These are phyloP conservation scores for Trichoderma erinaceum DNA, from an alignment of 495 filamentous ascomycete genomes.

Conservation along the genomic window DNA sequence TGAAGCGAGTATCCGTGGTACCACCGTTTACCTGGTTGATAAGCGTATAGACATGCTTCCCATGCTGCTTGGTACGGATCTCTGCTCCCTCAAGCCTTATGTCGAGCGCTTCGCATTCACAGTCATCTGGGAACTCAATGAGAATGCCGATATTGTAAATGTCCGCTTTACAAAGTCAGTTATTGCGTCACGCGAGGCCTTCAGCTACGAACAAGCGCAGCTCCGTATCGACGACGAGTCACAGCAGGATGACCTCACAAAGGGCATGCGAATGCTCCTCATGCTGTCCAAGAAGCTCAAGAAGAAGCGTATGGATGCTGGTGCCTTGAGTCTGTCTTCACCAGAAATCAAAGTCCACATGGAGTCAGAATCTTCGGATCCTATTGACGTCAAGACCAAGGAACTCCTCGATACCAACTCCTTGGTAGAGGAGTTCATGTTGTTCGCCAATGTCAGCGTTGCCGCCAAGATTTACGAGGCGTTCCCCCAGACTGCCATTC, in stretches of 20 bases:
- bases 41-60: constrained; percentile 99
- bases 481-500: constrained; percentile 90
- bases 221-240: constrained; percentile 82
- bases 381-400: constrained; percentile 93
- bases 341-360: constrained; percentile 92
- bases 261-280: constrained; percentile 82
- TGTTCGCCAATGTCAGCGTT: constrained; percentile 93
- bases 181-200: constrained; percentile 95
- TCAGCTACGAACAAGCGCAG: constrained; percentile 95
- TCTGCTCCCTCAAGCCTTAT: constrained; percentile 95
- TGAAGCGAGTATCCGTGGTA: constrained; percentile 88
- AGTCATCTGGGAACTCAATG: constrained; percentile 84
- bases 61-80: constrained; percentile 86
- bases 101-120: constrained; percentile 97
- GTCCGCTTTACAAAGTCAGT: constrained; percentile 90
- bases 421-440: constrained; percentile 97
- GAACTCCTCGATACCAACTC: constrained; percentile 92
- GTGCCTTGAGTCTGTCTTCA: constrained; percentile 87
- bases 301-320: constrained; percentile 92
- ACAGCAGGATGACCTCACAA: constrained; percentile 79
- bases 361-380: constrained; percentile 92
- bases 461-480: constrained; percentile 78
- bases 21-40: constrained; percentile 95
- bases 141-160: constrained; percentile 76
- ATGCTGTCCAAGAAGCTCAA: constrained; percentile 89